phyloP scores from a whole-genome alignment of 2,329 filamentous ascomycete species.

The Cercospora beticola region DNA sequence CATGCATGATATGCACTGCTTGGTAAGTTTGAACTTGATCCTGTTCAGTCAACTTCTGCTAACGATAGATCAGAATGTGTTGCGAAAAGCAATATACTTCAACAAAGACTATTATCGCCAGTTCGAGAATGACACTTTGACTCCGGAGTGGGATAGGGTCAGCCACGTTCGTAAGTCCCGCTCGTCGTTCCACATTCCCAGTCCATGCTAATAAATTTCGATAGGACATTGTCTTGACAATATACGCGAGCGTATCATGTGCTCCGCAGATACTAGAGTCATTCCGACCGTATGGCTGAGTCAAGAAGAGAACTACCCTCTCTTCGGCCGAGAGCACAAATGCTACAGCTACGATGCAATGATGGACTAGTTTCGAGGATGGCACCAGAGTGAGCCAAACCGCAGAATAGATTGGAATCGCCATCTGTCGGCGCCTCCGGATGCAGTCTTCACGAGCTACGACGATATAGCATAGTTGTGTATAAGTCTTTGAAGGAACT shows the following conservation, averaged over 20 bases:
- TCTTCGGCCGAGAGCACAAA: conserved; percentile 16
- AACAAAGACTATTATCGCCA: conserved; percentile 13
- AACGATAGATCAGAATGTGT: conserved; percentile 3
- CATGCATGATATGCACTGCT: conserved; percentile 15
- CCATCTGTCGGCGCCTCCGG: conserved; percentile 1
- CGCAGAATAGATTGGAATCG: conserved; percentile 4
- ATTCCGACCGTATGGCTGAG: conserved; percentile 8
- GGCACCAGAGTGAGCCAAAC: neutral
- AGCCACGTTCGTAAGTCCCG: conserved; percentile 6
- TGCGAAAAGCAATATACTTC: conserved; percentile 7
- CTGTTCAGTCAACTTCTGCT: neutral
- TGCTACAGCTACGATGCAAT: conserved; percentile 17
- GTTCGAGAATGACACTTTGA: conserved; percentile 2
- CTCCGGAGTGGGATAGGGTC: conserved; percentile 4
- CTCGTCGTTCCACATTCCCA: neutral
- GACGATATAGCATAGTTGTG: neutral
- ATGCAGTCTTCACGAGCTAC: conserved; percentile 5
- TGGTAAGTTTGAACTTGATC: neutral
- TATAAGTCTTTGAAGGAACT: too few relatives aligned
- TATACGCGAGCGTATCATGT: conserved; percentile 14
- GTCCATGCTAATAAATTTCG: too few relatives aligned
- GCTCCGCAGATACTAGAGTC: conserved; percentile 1
- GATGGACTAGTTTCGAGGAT: conserved; percentile 9
- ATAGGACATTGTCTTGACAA: conserved; percentile 13
- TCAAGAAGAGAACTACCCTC: conserved; percentile 3